Evolutionary conservation across 2,329 filamentous ascomycete genomes (phyloP).

Genomic region (Gremmenia infestans): DNA sequence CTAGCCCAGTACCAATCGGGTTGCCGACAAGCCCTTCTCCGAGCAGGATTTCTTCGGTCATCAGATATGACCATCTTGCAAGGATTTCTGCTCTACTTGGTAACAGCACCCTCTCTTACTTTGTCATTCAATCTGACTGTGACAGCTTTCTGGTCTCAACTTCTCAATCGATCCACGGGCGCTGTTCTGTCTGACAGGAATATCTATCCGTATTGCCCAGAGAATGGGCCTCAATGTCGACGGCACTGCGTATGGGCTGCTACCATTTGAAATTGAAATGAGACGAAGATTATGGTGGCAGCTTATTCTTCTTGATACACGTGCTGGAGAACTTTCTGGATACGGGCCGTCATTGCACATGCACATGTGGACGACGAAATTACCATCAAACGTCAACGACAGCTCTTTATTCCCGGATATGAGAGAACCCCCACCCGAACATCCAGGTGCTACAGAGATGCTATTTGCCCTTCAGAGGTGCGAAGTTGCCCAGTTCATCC

Average conservation of each 20-base stretch:
- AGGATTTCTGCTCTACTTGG: conserved; percentile 62
- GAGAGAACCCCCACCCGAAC: conserved; percentile 36
- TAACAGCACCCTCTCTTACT: conserved; percentile 35
- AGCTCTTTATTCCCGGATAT: conserved; percentile 41
- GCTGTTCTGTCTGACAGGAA: conserved; percentile 45
- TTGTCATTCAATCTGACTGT: conserved; percentile 5
- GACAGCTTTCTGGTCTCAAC: conserved; percentile 30
- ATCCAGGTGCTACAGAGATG: conserved; percentile 42
- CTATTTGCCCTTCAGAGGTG: conserved; percentile 33
- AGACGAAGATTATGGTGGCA: conserved; percentile 59
- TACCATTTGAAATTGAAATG: conserved; percentile 53
- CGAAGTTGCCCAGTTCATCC: conserved; percentile 27
- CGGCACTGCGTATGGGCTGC: conserved; percentile 24
- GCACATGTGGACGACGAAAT: conserved; percentile 41
- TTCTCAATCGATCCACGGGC: conserved; percentile 36
- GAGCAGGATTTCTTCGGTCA: conserved; percentile 59
- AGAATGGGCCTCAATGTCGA: conserved; percentile 45
- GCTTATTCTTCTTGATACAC: conserved; percentile 55
- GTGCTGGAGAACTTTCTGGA: conserved; percentile 50
- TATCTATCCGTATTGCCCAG: conserved; percentile 45
- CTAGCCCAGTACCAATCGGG: conserved; percentile 51
- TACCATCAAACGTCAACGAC: conserved; percentile 52
- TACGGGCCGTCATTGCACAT: conserved; percentile 39
- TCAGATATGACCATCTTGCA: conserved; percentile 62
- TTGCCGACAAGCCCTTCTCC: conserved; percentile 59